Percentiles rank a stretch among this genome's conserved stretches.
Conservation (phyloP, 2,329 filamentous ascomycete species). For the Emergomyces africanus region DNA sequence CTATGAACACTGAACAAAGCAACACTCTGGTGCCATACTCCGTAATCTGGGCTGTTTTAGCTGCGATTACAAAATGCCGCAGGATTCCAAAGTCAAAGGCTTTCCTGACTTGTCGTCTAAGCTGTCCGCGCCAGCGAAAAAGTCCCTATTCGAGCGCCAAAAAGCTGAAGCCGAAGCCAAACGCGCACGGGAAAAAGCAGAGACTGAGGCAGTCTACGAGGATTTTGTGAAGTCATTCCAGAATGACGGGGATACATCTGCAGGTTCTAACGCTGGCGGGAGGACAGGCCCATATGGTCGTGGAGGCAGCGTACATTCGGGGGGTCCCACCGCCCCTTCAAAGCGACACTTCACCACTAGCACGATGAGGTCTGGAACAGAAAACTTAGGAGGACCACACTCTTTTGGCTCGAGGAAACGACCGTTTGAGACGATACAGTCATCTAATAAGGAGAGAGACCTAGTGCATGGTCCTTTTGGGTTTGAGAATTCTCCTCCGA, state of each 20-base stretch:
- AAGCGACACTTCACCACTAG: conserved; percentile 50
- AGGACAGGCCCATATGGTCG: conserved; percentile 18
- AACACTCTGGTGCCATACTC: not conserved
- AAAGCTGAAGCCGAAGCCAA: conserved; percentile 85
- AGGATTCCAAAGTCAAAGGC: conserved; percentile 24
- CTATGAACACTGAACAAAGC: not conserved
- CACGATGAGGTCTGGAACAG: conserved; percentile 36
- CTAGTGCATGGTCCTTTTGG: conserved; percentile 25
- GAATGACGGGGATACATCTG: conserved; percentile 24
- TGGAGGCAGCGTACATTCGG: conserved; percentile 20
- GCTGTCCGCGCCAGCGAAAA: conserved; percentile 65
- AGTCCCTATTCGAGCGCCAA: conserved; percentile 78
- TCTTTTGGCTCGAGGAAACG: conserved; percentile 31
- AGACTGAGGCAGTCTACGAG: conserved; percentile 75
- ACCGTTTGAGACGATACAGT: conserved; percentile 29
- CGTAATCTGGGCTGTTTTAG: not conserved
- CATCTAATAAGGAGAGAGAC: conserved; percentile 23
- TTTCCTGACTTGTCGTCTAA: conserved; percentile 68
- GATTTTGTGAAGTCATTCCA: conserved; percentile 68
- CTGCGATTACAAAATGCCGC: conserved; percentile 20
- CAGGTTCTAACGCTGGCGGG: conserved; percentile 11
- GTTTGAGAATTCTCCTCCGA: conserved; percentile 24
- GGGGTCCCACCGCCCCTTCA: conserved; percentile 27
- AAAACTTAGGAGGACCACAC: conserved; percentile 35
- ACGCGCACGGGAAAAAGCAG: conserved; percentile 66